Evolutionary conservation across 345 rosid genomes (phyloP), one percentile per base, ranked within the genome.

Genomic region (Salix suchowensis): DNA sequence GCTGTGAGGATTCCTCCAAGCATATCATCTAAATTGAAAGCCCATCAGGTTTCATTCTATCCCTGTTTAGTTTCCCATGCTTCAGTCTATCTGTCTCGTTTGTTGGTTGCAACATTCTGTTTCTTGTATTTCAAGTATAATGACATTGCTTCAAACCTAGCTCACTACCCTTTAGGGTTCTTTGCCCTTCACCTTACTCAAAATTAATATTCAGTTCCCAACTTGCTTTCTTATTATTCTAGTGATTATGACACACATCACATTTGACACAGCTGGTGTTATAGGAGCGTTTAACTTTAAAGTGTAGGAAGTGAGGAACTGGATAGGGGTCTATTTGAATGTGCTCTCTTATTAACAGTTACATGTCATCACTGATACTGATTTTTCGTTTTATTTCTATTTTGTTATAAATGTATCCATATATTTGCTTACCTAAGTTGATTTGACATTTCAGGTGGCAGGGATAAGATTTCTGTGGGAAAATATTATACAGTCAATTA

Each of bases 401-500:
- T 30, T 61, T 24, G 24, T 24, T 21, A 40, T 50, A 0, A 50
- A 46, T 60, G 42, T 67, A 34, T 37, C 46, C 23, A 14, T 77
- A 48, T 80, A 75, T 75, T 77, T 39, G 55, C 70, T 67, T 36
- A 24, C 74, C 75, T 42, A 62, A 68, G 18, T 26, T 39, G 40
- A 46, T 65, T 78, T 82, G 70, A 72, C 30, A 54, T 84, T 86
- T 86, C 91, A 96, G 99, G 86, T 96, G 67, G 86, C 94, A 18
- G 99, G 99, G 76, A 96, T 96, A 67, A 87, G 98, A 79, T 96
- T 96, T 86, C 85, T 96, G 88, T 96, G 99, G 99, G 99, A 96
- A 87, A 96, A 96, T 83, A 91, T 96, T 73, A 81, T 94, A 73
- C 98, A 96, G 86, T 91, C 98, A 77, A 86, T 92, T 82, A 87